phyloP scores from a whole-genome alignment of 768 basidiomycete species.

The Xanthoconium purpureum region DNA sequence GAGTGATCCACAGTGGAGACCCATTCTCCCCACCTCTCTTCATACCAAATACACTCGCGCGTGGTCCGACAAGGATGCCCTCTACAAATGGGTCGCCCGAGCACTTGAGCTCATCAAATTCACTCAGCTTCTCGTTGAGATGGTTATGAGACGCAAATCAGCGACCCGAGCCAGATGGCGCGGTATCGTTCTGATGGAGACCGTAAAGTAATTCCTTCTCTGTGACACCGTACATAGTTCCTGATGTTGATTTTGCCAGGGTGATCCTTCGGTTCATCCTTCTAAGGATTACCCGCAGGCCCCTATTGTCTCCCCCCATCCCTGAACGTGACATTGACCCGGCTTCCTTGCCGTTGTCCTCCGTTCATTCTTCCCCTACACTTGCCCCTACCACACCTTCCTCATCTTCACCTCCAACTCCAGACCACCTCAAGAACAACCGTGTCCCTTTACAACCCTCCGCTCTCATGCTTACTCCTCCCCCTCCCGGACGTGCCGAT shows the following conservation, averaged over 20 bases:
- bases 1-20: conserved; percentile 64
- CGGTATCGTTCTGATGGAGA: conserved; percentile 72
- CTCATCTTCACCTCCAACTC: conserved; percentile 57
- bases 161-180: conserved; percentile 70
- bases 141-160: conserved; percentile 73
- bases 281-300: conserved; percentile 70
- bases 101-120: conserved; percentile 74
- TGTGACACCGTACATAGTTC: background rate
- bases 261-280: conserved; percentile 71
- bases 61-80: conserved; percentile 66
- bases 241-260: conserved; percentile 40
- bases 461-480: conserved; percentile 49
- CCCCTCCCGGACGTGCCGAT: conserved; percentile 50
- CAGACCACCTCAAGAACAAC: conserved; percentile 82
- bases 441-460: conserved; percentile 64
- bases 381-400: conserved; percentile 56
- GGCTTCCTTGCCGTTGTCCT: conserved; percentile 53
- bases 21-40: conserved; percentile 69
- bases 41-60: conserved; percentile 90
- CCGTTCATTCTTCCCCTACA: conserved; percentile 55
- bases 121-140: conserved; percentile 84
- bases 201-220: conserved; percentile 65
- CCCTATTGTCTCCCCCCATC: conserved; percentile 72
- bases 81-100: conserved; percentile 80
- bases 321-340: conserved; percentile 90